Evolutionary conservation across 2,329 filamentous ascomycete species (phyloP).

Genomic region (Lecanoromycetidae sp.): DNA sequence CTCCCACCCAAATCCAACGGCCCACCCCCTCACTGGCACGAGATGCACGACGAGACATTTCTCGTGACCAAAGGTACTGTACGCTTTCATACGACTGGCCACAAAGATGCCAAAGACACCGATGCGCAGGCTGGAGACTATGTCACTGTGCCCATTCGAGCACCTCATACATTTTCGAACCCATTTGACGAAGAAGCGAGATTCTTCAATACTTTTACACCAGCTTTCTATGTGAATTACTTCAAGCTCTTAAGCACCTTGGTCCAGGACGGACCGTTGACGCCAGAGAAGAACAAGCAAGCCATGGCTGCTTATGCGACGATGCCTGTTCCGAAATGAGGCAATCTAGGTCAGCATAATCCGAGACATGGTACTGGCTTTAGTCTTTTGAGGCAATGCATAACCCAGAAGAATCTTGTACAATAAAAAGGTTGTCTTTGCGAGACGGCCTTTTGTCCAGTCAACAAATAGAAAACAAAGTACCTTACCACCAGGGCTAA

Average conservation of each 20-base stretch:
- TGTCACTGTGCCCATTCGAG: constrained; percentile 42
- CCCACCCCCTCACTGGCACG: constrained; percentile 42
- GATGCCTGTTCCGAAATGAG: constrained; percentile 20
- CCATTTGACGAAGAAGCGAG: constrained; percentile 41
- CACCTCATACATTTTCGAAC: constrained; percentile 46
- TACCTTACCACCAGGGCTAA: neutral
- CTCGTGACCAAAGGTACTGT: constrained; percentile 39
- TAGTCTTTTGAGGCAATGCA: too few relatives aligned
- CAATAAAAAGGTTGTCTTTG: too few relatives aligned
- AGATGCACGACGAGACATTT: constrained; percentile 49
- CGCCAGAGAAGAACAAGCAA: constrained; percentile 36
- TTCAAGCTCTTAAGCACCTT: constrained; percentile 41
- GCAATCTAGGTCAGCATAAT: neutral
- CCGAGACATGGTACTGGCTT: neutral
- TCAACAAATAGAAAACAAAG: too few relatives aligned
- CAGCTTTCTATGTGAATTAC: constrained; percentile 46
- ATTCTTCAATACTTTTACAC: constrained; percentile 47
- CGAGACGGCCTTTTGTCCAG: too few relatives aligned
- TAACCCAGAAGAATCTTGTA: too few relatives aligned
- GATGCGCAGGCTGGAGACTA: constrained; percentile 43
- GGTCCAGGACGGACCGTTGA: constrained; percentile 33
- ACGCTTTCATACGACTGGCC: constrained; percentile 39
- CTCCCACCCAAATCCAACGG: constrained; percentile 36
- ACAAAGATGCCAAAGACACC: constrained; percentile 25
- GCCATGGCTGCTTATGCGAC: constrained; percentile 42